These are phyloP conservation scores for Paramyrothecium sp. DNA, from an alignment of 2,329 filamentous ascomycete genomes.

Conservation along the genomic window DNA sequence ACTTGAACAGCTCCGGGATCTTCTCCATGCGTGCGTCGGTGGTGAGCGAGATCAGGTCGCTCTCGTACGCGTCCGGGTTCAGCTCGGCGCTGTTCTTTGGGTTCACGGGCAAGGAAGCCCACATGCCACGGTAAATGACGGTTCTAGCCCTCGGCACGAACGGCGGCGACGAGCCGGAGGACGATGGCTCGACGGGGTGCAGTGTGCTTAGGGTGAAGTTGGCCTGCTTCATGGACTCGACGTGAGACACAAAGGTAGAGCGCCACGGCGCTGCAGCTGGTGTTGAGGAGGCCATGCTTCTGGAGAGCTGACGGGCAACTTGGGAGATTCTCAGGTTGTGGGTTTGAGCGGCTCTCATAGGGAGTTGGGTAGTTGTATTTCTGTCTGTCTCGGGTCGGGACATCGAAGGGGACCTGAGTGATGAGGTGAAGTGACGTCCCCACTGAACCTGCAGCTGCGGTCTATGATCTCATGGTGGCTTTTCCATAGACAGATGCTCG, in stretches of 20 bases:
- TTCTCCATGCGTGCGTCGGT: conserved; percentile 90
- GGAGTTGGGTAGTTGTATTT: background rate
- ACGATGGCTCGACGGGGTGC: conserved; percentile 31
- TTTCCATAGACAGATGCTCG: background rate
- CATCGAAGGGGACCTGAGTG: background rate
- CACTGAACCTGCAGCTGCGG: background rate
- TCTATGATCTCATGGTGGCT: background rate
- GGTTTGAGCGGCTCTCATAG: conserved; percentile 15
- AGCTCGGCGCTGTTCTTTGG: conserved; percentile 68
- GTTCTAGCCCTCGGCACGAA: conserved; percentile 63
- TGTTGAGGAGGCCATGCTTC: conserved; percentile 21
- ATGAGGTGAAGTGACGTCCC: background rate
- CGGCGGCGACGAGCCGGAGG: conserved; percentile 42
- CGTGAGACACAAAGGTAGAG: conserved; percentile 47
- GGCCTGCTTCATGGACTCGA: conserved; percentile 44
- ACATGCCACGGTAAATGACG: conserved; percentile 85
- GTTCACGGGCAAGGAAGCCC: conserved; percentile 70
- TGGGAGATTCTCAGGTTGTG: conserved; percentile 22
- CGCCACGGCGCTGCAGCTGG: conserved; percentile 51
- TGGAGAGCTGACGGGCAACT: conserved; percentile 24
- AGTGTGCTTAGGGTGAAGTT: conserved; percentile 52
- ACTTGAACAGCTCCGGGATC: conserved; percentile 65
- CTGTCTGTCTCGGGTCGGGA: background rate
- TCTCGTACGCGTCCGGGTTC: conserved; percentile 70
- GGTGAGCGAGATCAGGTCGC: conserved; percentile 78